Evolutionary conservation across 306 rosid species (phyloP).

Genomic region (Trifolium fragiferum): DNA sequence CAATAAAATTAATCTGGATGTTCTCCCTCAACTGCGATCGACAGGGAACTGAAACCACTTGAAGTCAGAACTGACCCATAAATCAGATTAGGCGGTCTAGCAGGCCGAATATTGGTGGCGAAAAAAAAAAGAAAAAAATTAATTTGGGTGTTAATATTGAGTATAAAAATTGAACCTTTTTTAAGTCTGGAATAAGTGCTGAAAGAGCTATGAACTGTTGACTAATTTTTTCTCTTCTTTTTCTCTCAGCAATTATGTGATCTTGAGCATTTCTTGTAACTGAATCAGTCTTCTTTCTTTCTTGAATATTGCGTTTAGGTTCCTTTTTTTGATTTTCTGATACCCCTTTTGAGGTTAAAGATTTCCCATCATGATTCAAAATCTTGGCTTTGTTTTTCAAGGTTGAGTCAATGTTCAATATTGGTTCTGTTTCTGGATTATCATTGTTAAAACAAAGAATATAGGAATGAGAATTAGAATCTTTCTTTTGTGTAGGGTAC

Average conservation of each 20-base stretch:
- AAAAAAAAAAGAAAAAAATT: too few species aligned
- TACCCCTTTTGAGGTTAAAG: conserved; percentile 26
- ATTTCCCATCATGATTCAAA: conserved; percentile 21
- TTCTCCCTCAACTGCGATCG: too few species aligned
- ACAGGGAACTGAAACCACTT: too few species aligned
- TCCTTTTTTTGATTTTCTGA: conserved; percentile 37
- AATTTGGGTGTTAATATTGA: neutral
- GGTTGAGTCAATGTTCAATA: conserved; percentile 3
- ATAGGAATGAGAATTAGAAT: conserved; percentile 48
- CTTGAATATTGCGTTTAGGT: conserved; percentile 21
- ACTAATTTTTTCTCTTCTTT: conserved; percentile 72
- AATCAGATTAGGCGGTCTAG: too few species aligned
- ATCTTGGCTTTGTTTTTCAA: conserved; percentile 49
- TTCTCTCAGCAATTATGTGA: conserved; percentile 83
- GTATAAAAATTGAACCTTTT: conserved; percentile 58
- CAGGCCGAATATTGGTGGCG: too few species aligned
- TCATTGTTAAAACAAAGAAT: conserved; percentile 56
- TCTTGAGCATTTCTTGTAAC: conserved; percentile 42
- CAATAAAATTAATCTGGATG: neutral
- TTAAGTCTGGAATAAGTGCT: conserved; percentile 72
- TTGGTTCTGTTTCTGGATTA: conserved; percentile 6
- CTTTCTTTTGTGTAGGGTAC: conserved; percentile 2
- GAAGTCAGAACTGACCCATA: too few species aligned
- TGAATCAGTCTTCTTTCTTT: conserved; percentile 37
- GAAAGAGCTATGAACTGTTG: conserved; percentile 84